Conservation (phyloP, 2,329 filamentous ascomycete species). For the Penicillium sp. region DNA sequence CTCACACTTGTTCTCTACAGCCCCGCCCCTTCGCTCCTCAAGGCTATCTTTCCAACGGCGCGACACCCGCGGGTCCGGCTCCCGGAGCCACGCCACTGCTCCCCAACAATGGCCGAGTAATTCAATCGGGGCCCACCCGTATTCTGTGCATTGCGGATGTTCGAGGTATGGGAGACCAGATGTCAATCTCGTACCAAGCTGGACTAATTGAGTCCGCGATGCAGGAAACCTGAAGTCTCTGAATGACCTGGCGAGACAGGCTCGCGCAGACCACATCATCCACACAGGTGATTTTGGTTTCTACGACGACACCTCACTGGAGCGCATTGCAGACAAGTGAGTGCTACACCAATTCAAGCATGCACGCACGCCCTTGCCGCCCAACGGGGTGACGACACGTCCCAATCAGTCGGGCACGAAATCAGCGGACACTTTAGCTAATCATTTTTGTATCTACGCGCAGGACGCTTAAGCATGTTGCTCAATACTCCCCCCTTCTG, state of each 20-base stretch:
- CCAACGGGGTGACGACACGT: conserved; percentile 4
- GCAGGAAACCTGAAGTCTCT: conserved; percentile 90
- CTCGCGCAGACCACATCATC: conserved; percentile 94
- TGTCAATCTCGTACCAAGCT: neutral
- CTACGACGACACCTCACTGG: conserved; percentile 93
- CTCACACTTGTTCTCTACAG: conserved; percentile 21
- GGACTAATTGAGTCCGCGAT: conserved; percentile 16
- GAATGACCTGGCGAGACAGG: conserved; percentile 93
- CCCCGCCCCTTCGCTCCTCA: conserved; percentile 46
- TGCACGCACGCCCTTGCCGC: conserved; percentile 8
- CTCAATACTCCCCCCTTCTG: conserved; percentile 95
- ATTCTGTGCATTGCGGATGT: conserved; percentile 53
- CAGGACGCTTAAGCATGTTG: conserved; percentile 95
- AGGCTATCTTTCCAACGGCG: conserved; percentile 49
- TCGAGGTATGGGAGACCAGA: conserved; percentile 39
- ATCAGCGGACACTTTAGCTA: conserved; percentile 12
- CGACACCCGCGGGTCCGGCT: conserved; percentile 39
- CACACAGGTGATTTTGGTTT: conserved; percentile 99
- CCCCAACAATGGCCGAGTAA: conserved; percentile 50
- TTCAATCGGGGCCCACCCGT: conserved; percentile 48
- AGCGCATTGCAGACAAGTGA: conserved; percentile 97
- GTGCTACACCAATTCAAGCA: conserved; percentile 31
- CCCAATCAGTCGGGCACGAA: conserved; percentile 4
- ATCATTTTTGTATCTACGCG: conserved; percentile 14
- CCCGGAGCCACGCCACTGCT: conserved; percentile 49